Conservation (phyloP, 2,329 filamentous ascomycete genomes). For the Alternaria sp. region DNA sequence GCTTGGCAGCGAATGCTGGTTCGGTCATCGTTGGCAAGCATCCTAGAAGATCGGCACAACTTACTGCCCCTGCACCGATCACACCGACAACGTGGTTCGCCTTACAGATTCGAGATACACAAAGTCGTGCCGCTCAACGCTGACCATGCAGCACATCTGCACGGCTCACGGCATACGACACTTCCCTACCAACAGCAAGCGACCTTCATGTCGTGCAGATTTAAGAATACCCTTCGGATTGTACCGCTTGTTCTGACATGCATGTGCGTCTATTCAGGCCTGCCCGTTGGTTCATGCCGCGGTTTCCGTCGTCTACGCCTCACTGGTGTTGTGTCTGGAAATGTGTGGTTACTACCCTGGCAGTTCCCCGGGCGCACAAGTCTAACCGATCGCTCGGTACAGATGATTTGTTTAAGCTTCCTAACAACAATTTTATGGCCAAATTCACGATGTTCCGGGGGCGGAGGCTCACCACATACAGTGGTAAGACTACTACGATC, state of each 20-base stretch:
- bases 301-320: constrained; percentile 1
- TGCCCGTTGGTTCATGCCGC: background rate
- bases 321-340: constrained; percentile 3
- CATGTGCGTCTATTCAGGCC: background rate
- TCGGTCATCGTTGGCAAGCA: background rate
- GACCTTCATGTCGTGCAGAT: background rate
- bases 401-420: constrained; percentile 1
- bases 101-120: background rate
- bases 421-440: background rate
- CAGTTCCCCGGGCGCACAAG: background rate
- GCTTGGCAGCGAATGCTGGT: constrained; percentile 15
- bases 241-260: background rate
- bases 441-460: constrained; percentile 4
- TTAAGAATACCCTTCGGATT: background rate
- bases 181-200: background rate
- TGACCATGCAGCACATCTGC: constrained; percentile 2
- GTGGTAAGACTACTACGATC: background rate
- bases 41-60: constrained; percentile 3
- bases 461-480: constrained; percentile 1
- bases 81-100: background rate
- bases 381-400: background rate
- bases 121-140: background rate
- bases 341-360: background rate
- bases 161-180: constrained; percentile 12
- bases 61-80: background rate